Conservation (phyloP, 345 rosid species). For the Moringa oleifera region DNA sequence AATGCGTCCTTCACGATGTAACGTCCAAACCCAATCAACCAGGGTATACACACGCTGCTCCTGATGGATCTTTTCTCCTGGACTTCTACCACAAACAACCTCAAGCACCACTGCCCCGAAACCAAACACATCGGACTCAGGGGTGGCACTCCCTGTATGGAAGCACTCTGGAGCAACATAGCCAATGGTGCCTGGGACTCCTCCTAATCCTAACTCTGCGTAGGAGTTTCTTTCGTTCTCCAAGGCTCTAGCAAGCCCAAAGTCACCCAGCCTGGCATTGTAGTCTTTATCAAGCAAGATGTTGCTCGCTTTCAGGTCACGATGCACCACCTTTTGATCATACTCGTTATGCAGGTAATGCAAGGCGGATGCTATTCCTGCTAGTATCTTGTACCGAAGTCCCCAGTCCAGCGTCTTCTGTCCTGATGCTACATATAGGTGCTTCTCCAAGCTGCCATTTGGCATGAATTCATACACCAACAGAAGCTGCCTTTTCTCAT, state of each 20-base stretch:
- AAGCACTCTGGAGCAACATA: slow-evolving; percentile 47
- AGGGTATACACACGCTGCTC: slow-evolving; percentile 17
- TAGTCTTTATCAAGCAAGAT: slow-evolving; percentile 35
- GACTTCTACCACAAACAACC: slow-evolving; percentile 31
- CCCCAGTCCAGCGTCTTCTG: slow-evolving; percentile 23
- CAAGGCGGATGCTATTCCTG: slow-evolving; percentile 40
- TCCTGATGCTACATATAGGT: slow-evolving; percentile 16
- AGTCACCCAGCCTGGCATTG: slow-evolving; percentile 37
- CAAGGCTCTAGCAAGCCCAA: slow-evolving; percentile 38
- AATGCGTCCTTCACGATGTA: slow-evolving; percentile 32
- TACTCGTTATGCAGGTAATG: slow-evolving; percentile 36
- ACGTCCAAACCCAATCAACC: slow-evolving; percentile 45
- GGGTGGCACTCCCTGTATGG: slow-evolving; percentile 36
- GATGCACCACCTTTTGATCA: slow-evolving; percentile 39
- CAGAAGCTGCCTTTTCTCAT: slow-evolving; percentile 34
- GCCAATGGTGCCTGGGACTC: slow-evolving; percentile 32
- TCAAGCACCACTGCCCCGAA: slow-evolving; percentile 45
- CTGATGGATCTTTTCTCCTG: slow-evolving; percentile 22
- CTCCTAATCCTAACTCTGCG: slow-evolving; percentile 20
- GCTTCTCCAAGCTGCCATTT: slow-evolving; percentile 44
- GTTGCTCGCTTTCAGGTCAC: slow-evolving; percentile 46
- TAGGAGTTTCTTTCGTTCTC: slow-evolving; percentile 36
- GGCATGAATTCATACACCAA: slow-evolving; percentile 51
- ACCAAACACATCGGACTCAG: slow-evolving; percentile 42
- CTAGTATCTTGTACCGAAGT: slow-evolving; percentile 25